Evolutionary conservation across 192 early-diverging fungal genomes (phyloP).

Genomic region (Backusella parvicylindrica): DNA sequence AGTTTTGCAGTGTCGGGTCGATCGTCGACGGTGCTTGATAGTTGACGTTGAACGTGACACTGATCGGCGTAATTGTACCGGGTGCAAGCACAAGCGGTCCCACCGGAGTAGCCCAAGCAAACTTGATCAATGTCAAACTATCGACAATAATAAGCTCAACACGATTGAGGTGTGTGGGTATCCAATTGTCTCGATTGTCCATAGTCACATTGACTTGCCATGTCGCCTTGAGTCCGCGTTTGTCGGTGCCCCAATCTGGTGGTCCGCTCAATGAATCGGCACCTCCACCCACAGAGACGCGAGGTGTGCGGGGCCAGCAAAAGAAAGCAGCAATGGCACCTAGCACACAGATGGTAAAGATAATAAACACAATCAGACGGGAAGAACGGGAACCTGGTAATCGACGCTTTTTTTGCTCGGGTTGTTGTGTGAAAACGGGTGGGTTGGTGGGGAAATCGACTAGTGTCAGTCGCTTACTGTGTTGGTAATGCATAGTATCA

Average conservation of each 20-base stretch:
- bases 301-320: slow-evolving; percentile 25
- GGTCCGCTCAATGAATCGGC: background rate
- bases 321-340: slow-evolving; percentile 16
- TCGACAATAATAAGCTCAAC: slow-evolving; percentile 16
- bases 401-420: background rate
- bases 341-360: background rate
- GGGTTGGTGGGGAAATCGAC: background rate
- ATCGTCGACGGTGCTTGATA: slow-evolving; percentile 3
- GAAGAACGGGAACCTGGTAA: background rate
- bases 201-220: slow-evolving; percentile 28
- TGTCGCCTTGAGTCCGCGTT: background rate
- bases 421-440: background rate
- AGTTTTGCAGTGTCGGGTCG: slow-evolving; percentile 18
- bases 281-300: slow-evolving; percentile 7
- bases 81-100: slow-evolving; percentile 5
- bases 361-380: background rate
- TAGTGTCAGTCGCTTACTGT: background rate
- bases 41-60: slow-evolving; percentile 9
- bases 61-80: background rate
- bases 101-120: slow-evolving; percentile 4
- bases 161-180: slow-evolving; percentile 17
- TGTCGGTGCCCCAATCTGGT: slow-evolving; percentile 1
- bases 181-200: slow-evolving; percentile 27
- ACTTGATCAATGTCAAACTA: slow-evolving; percentile 8
- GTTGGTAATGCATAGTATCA: background rate